Evolutionary conservation across 371 early-diverging fungal genomes (phyloP), one percentile per base, ranked within the genome.

Genomic region (Apophysomyces elegans): DNA sequence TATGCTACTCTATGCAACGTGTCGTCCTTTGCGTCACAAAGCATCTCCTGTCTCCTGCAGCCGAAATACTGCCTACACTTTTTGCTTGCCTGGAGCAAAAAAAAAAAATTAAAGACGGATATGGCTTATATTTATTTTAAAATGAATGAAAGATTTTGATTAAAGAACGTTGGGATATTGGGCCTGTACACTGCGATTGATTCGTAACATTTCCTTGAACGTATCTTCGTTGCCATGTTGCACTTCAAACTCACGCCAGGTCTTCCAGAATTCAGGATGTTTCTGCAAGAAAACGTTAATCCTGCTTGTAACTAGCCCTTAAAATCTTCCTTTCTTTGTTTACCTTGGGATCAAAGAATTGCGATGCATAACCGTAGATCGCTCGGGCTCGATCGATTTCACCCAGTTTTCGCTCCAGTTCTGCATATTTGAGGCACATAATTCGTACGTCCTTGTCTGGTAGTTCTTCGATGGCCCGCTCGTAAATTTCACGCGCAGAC

Each of bases 231-330:
- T 96, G 57, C 99, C 99, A 71, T 95, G 93, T 70, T 91, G 88
- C 16, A 97, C 96, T 82, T 99, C 99, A 76, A 98, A 99, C 62
- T 94, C 93, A 63, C 95, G 92, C 99, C 99, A 99, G 56, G 74
- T 78, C 65, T 90, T 83, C 99, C 99, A 98, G 70, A 92, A 95
- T 70, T 80, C 60, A 73, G 86, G 70, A 73, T 88, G 80, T 14
- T 84, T 86, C 85, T 85, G 74, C 18, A 58, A 6, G 41, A 18
- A 62, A 4, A 38, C 21, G 56, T 32, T 36, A 39, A 61, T 14
- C 32, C 16, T 26, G 8, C 18, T 21, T 37, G 61, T n/a, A 56
- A 56, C 36, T 60, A 56, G 18, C 35, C 11, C 38, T 32, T 38
- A 61, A 43, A 13, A 18, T 5, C 45, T 5, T 21, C 21, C 18